phyloP scores from a whole-genome alignment of 441 rosid genomes.

The Aquilaria agallochum region DNA sequence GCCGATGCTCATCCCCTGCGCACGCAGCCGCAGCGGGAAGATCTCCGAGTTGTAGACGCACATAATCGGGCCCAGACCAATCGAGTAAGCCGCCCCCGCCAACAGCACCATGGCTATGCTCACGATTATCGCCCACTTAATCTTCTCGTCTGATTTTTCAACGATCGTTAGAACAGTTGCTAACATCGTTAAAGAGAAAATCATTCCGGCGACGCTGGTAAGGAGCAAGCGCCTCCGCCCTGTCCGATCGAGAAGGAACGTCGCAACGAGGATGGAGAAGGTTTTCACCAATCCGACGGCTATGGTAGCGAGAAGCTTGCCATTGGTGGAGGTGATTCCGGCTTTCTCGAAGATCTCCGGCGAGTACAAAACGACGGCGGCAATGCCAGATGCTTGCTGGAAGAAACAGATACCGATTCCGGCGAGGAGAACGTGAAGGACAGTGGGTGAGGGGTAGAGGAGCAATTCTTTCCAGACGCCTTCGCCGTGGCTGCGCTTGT shows the following conservation, averaged over 20 bases:
- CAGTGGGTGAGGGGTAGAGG: conserved; percentile 29
- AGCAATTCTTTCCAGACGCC: conserved; percentile 43
- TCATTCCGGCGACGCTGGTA: conserved; percentile 41
- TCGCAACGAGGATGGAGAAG: conserved; percentile 29
- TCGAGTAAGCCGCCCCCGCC: conserved; percentile 60
- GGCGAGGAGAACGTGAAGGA: conserved; percentile 38
- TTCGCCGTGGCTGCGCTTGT: conserved; percentile 38
- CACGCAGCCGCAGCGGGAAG: conserved; percentile 38
- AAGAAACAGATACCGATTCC: conserved; percentile 55
- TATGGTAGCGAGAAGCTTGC: conserved; percentile 40
- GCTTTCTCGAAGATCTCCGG: conserved; percentile 52
- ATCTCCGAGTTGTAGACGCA: conserved; percentile 52
- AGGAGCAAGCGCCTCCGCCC: conserved; percentile 50
- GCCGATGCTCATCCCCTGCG: conserved; percentile 43
- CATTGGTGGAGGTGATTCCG: conserved; percentile 28
- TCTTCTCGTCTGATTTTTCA: conserved; percentile 17
- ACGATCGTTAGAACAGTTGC: conserved; percentile 48
- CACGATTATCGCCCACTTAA: conserved; percentile 40
- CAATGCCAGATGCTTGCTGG: conserved; percentile 62
- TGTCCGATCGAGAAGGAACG: conserved; percentile 39
- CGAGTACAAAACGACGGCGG: conserved; percentile 56
- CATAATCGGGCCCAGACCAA: conserved; percentile 68
- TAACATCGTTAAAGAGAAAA: conserved; percentile 23
- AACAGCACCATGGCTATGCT: conserved; percentile 45
- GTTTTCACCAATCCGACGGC: conserved; percentile 48